phyloP scores from a whole-genome alignment of 2,329 filamentous ascomycete genomes.

The Aspergillus texensis region DNA sequence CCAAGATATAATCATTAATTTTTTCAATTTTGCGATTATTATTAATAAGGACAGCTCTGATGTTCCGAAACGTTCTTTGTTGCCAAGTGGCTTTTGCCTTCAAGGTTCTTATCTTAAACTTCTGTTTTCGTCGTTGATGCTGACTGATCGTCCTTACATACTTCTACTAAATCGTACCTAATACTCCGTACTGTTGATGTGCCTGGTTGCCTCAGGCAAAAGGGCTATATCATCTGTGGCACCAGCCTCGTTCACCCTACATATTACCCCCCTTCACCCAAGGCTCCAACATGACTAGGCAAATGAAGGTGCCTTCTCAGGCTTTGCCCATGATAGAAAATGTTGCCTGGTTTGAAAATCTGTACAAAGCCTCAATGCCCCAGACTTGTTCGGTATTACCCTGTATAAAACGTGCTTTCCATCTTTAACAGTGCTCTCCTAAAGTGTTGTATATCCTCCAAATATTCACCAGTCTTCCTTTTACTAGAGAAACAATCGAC shows the following conservation, averaged over 20 bases:
- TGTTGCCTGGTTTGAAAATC: not conserved
- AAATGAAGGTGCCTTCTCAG: conserved; percentile 11
- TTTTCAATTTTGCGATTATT: not conserved
- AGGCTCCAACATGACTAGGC: conserved; percentile 7
- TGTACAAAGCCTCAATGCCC: not conserved
- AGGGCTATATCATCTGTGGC: conserved; percentile 4
- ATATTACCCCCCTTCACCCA: conserved; percentile 7
- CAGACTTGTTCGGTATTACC: not conserved
- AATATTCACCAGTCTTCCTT: not conserved
- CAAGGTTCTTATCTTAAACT: not conserved
- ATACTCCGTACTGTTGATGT: not conserved
- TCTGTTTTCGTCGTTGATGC: not conserved
- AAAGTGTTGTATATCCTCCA: not conserved
- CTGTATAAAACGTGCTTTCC: not conserved
- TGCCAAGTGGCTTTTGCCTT: not conserved
- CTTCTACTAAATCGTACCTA: not conserved
- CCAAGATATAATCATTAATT: not conserved
- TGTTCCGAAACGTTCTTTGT: not conserved
- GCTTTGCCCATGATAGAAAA: conserved; percentile 1
- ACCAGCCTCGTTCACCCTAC: conserved; percentile 13
- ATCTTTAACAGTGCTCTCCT: not conserved
- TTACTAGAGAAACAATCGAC: not conserved
- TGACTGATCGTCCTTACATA: not conserved
- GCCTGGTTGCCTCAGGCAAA: not conserved
- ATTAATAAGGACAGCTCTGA: not conserved